Conservation (phyloP, 1,284 basidiomycete species). For the Irpex rosettiformis region DNA sequence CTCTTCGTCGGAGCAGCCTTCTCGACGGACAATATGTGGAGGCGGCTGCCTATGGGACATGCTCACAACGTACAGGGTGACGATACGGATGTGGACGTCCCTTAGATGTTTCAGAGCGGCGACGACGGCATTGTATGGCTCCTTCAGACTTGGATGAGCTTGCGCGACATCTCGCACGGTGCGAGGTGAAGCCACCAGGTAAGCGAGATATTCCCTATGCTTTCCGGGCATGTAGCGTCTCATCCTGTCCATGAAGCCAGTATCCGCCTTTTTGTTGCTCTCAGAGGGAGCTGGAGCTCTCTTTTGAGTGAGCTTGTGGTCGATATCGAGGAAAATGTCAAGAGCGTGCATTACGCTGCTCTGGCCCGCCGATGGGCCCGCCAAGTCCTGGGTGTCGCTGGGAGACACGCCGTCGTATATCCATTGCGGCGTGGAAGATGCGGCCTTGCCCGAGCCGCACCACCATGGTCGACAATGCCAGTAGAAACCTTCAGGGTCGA, state of each 20-base stretch:
- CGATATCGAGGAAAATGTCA: constrained; percentile 79
- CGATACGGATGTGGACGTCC: constrained; percentile 87
- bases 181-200: constrained; percentile 45
- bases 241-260: constrained; percentile 81
- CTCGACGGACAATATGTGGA: constrained; percentile 51
- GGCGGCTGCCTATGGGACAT: constrained; percentile 61
- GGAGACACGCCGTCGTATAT: constrained; percentile 77
- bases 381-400: constrained; percentile 57
- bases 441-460: constrained; percentile 73
- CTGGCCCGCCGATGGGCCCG: constrained; percentile 93
- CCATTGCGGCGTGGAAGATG: constrained; percentile 52
- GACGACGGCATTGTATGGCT: constrained; percentile 80
- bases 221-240: constrained; percentile 78
- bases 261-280: constrained; percentile 58
- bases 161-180: constrained; percentile 59
- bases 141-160: constrained; percentile 51
- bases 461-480: constrained; percentile 94
- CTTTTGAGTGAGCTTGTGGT: constrained; percentile 77
- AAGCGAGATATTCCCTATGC: constrained; percentile 64
- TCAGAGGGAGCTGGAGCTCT: constrained; percentile 68
- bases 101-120: constrained; percentile 77
- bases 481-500: constrained; percentile 90
- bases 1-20: constrained; percentile 36
- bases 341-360: constrained; percentile 85
- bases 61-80: constrained; percentile 80